Conservation (phyloP, 306 rosid species). For the Hippophae rhamnoides region DNA sequence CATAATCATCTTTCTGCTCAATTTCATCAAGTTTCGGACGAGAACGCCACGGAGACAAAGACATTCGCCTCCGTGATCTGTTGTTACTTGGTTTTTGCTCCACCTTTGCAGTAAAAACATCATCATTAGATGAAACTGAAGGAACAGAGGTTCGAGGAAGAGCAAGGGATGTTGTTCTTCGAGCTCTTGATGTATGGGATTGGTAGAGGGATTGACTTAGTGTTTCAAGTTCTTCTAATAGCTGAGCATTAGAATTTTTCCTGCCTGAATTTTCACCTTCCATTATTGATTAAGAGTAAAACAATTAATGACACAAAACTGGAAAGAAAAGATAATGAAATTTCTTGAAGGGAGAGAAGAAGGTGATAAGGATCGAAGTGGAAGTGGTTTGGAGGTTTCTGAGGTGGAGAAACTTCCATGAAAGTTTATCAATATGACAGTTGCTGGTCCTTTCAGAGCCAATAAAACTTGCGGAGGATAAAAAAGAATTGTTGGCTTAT, state of each 20-base stretch:
- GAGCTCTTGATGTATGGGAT: constrained; percentile 35
- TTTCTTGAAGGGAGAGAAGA: background rate
- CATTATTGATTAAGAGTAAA: constrained; percentile 27
- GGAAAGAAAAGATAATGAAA: background rate
- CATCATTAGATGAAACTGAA: constrained; percentile 38
- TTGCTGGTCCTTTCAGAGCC: constrained; percentile 44
- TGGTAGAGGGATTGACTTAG: constrained; percentile 78
- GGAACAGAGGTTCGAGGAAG: constrained; percentile 65
- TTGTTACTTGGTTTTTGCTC: constrained; percentile 20
- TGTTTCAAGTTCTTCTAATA: constrained; percentile 72
- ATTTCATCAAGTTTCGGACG: constrained; percentile 41
- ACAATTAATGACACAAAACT: background rate
- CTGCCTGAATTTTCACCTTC: constrained; percentile 31
- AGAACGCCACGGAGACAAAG: constrained; percentile 87
- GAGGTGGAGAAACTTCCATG: constrained; percentile 30
- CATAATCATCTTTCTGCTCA: constrained; percentile 10
- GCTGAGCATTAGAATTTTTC: constrained; percentile 53
- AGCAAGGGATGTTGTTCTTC: constrained; percentile 89
- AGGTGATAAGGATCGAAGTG: background rate
- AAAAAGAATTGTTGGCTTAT: constrained; percentile 27
- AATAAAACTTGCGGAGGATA: constrained; percentile 44
- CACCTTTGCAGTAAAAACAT: constrained; percentile 16
- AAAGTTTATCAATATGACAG: constrained; percentile 16
- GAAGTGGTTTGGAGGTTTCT: constrained; percentile 4
- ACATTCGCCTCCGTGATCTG: constrained; percentile 59